phyloP scores from a whole-genome alignment of 345 rosid genomes.

The Chamaenerion angustifolium region DNA sequence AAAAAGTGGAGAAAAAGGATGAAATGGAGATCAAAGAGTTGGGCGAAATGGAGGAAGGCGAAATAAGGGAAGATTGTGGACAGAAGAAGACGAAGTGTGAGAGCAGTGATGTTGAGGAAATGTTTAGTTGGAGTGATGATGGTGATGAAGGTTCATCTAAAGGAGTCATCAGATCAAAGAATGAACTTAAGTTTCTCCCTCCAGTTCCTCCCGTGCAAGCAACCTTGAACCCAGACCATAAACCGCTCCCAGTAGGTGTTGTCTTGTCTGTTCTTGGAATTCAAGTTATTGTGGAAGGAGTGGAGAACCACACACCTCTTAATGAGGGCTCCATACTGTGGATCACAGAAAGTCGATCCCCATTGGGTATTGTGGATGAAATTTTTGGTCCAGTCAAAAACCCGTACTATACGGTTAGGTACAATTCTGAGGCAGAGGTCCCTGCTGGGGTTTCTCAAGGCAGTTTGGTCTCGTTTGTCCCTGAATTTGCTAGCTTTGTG shows the following conservation, averaged over 20 bases:
- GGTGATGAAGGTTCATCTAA: slow-evolving; percentile 31
- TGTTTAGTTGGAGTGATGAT: too few species aligned
- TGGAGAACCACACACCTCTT: too few species aligned
- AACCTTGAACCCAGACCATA: slow-evolving; percentile 50
- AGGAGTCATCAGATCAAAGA: slow-evolving; percentile 70
- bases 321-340: too few species aligned
- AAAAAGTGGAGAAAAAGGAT: neutral
- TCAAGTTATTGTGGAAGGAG: too few species aligned
- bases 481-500: slow-evolving; percentile 64
- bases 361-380: too few species aligned
- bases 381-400: too few species aligned
- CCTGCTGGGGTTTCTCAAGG: slow-evolving; percentile 56
- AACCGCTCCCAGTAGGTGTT: slow-evolving; percentile 68
- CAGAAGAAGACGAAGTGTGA: slow-evolving; percentile 13
- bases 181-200: slow-evolving; percentile 68
- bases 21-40: neutral
- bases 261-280: too few species aligned
- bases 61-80: slow-evolving; percentile 8
- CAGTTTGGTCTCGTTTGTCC: slow-evolving; percentile 50
- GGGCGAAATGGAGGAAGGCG: slow-evolving; percentile 16
- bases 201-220: slow-evolving; percentile 62
- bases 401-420: too few species aligned
- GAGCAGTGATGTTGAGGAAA: slow-evolving; percentile 27
- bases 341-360: too few species aligned
- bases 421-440: too few species aligned